These are phyloP conservation scores for Oenanthe javanica DNA, from an alignment of 140 eudicot genomes.

Conservation along the genomic window DNA sequence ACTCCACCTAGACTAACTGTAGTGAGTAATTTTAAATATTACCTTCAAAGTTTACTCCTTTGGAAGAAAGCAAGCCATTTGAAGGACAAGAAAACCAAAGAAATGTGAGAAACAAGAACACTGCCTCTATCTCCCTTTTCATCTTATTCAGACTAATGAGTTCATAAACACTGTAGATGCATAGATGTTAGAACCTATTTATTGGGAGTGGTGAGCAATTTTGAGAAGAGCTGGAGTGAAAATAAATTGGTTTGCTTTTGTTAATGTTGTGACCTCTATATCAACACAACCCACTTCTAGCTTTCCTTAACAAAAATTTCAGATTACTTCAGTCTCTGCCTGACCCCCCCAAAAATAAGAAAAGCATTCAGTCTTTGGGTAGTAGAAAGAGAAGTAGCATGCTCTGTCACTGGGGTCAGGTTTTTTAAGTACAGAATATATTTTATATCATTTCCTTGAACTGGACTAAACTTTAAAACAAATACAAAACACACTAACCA, in stretches of 20 bases:
- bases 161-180: slow-evolving; percentile 2
- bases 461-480: background rate
- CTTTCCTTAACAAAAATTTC: slow-evolving; percentile 17
- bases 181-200: slow-evolving; percentile 12
- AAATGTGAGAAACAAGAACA: slow-evolving; percentile 33
- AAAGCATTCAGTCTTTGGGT: slow-evolving; percentile 36
- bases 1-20: background rate
- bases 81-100: slow-evolving; percentile 34
- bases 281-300: slow-evolving; percentile 7
- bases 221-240: slow-evolving; percentile 11
- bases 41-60: slow-evolving; percentile 99
- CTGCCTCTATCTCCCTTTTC: slow-evolving; percentile 28
- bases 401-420: slow-evolving; percentile 64
- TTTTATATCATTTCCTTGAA: background rate
- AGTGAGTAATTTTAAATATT: slow-evolving; percentile 1
- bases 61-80: slow-evolving; percentile 69
- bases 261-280: slow-evolving; percentile 20
- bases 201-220: slow-evolving; percentile 3
- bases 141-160: slow-evolving; percentile 23
- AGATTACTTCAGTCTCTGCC: slow-evolving; percentile 29
- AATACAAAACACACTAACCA: slow-evolving; percentile 4
- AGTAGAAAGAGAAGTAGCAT: slow-evolving; percentile 51
- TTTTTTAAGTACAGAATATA: slow-evolving; percentile 13
- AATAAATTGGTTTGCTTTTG: slow-evolving; percentile 17
- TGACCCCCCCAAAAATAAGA: slow-evolving; percentile 29